These are phyloP conservation scores for Aspergillus texensis DNA, from an alignment of 2,329 filamentous ascomycete genomes.

Conservation along the genomic window DNA sequence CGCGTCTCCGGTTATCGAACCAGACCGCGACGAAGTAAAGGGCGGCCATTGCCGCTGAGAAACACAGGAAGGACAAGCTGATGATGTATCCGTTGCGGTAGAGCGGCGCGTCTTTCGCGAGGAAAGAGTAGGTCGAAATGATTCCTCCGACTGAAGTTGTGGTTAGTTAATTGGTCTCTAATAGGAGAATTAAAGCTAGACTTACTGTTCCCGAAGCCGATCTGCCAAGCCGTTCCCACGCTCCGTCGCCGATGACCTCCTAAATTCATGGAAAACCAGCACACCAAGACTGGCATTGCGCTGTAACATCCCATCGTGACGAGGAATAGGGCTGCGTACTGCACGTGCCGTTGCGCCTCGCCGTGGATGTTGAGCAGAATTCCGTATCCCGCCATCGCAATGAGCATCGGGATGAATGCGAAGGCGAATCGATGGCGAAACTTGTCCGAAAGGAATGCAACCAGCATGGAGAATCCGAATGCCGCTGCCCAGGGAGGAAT, in stretches of 20 bases:
- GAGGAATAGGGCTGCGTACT: conserved; percentile 82
- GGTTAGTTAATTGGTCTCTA: conserved; percentile 7
- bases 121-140: conserved; percentile 72
- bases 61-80: conserved; percentile 70
- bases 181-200: background rate
- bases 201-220: conserved; percentile 70
- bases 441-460: conserved; percentile 73
- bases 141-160: conserved; percentile 67
- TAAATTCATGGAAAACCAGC: conserved; percentile 82
- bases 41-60: conserved; percentile 61
- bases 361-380: conserved; percentile 74
- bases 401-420: conserved; percentile 66
- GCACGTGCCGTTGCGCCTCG: conserved; percentile 56
- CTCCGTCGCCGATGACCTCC: conserved; percentile 71
- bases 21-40: conserved; percentile 41
- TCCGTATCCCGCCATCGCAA: conserved; percentile 73
- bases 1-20: conserved; percentile 45
- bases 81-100: conserved; percentile 78
- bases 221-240: conserved; percentile 74
- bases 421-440: conserved; percentile 75
- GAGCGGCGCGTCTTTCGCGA: conserved; percentile 65
- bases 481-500: conserved; percentile 68
- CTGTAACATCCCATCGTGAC: conserved; percentile 78
- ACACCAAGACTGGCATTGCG: conserved; percentile 84
- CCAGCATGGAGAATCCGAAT: conserved; percentile 75